Conservation (phyloP, 352 stramenopile genomes). For the Globisporangium middletonii region DNA sequence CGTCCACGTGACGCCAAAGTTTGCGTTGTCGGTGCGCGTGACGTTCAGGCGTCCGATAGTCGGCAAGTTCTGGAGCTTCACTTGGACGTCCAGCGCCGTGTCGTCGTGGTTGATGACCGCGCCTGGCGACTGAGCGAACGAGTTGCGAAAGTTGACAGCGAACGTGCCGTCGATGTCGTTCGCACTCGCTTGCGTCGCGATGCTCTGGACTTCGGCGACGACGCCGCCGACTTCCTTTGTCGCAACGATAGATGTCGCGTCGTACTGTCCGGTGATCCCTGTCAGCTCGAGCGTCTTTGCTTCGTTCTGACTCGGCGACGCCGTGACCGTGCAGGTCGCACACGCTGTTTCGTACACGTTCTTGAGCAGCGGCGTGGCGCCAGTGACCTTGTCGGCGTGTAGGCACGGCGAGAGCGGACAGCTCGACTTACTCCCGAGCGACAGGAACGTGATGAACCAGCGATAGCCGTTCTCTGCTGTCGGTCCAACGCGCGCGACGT, state of each 20-base stretch:
- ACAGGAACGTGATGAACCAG: constrained; percentile 70
- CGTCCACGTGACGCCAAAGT: constrained; percentile 55
- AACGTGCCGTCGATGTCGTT: constrained; percentile 56
- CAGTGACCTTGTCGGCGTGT: constrained; percentile 42
- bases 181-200: constrained; percentile 29
- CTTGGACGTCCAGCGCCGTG: constrained; percentile 59
- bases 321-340: constrained; percentile 31
- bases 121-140: constrained; percentile 25
- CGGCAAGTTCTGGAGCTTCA: constrained; percentile 63
- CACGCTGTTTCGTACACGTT: constrained; percentile 46
- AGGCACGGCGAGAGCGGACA: constrained; percentile 59
- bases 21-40: constrained; percentile 28
- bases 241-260: constrained; percentile 31
- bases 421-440: constrained; percentile 36
- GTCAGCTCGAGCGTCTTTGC: constrained; percentile 18
- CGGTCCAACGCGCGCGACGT: constrained; percentile 50
- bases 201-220: constrained; percentile 59
- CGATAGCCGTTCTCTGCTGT: constrained; percentile 49
- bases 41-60: constrained; percentile 63
- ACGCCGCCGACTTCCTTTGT: constrained; percentile 47
- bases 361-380: constrained; percentile 20
- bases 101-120: constrained; percentile 67
- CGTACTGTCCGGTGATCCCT: constrained; percentile 41
- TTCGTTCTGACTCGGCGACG: constrained; percentile 33
- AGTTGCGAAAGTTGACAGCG: constrained; percentile 56